Evolutionary conservation across 306 rosid genomes (phyloP).

Genomic region (Malus sieversii): DNA sequence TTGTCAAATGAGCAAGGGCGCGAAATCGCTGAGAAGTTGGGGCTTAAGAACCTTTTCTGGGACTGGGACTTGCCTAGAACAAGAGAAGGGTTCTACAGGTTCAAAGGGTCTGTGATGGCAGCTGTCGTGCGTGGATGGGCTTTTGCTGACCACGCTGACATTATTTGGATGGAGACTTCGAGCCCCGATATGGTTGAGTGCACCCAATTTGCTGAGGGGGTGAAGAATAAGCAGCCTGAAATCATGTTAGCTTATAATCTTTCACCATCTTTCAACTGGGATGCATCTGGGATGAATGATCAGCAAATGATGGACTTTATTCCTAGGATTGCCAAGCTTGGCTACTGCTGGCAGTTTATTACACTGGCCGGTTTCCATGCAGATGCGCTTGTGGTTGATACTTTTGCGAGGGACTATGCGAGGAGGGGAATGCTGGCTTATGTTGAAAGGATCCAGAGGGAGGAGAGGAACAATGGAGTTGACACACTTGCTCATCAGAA

Average conservation of each 20-base stretch:
- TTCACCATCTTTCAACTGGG: slow-evolving; percentile 98
- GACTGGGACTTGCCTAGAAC: slow-evolving; percentile 93
- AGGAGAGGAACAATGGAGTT: slow-evolving; percentile 83
- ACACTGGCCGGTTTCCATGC: slow-evolving; percentile 90
- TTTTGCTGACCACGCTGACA: slow-evolving; percentile 71
- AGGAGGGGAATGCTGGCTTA: slow-evolving; percentile 86
- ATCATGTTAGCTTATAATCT: slow-evolving; percentile 79
- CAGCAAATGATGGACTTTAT: slow-evolving; percentile 72
- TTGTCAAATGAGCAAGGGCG: slow-evolving; percentile 65
- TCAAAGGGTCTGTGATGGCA: slow-evolving; percentile 68
- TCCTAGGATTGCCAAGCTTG: slow-evolving; percentile 70
- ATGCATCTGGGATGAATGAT: slow-evolving; percentile 89
- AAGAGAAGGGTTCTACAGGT: slow-evolving; percentile 90
- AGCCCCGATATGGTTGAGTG: slow-evolving; percentile 69
- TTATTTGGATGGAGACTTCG: slow-evolving; percentile 90
- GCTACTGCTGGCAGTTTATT: slow-evolving; percentile 89
- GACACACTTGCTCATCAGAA: slow-evolving; percentile 97
- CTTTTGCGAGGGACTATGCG: slow-evolving; percentile 77
- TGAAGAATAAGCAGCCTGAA: slow-evolving; percentile 47
- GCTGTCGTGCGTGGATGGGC: slow-evolving; percentile 80
- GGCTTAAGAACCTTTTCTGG: slow-evolving; percentile 67
- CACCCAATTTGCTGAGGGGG: slow-evolving; percentile 66
- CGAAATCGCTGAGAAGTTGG: slow-evolving; percentile 54
- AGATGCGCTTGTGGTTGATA: slow-evolving; percentile 65
- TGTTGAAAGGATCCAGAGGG: slow-evolving; percentile 91